A percentile compares a stretch with the other conserved stretches of the same genome.
These are phyloP conservation scores for Fraxinus quadrangulata DNA, from an alignment of 257 asterid genomes.

Conservation along the genomic window DNA sequence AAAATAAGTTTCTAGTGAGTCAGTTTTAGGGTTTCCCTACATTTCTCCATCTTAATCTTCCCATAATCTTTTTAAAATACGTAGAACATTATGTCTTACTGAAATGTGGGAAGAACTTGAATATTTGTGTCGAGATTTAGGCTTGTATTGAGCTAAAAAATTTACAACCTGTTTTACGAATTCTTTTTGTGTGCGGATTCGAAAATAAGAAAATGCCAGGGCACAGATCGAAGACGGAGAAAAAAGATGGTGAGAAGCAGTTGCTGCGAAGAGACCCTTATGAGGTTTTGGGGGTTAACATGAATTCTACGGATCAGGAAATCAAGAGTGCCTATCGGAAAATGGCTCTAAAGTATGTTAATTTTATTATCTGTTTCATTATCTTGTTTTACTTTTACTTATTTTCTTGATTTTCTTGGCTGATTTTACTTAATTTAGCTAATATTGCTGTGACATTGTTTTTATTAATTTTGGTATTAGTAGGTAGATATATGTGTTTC, in stretches of 20 bases:
- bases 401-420: not conserved
- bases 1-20: not conserved
- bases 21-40: slow-evolving; percentile 32
- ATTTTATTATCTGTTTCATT: slow-evolving; percentile 6
- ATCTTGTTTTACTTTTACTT: not conserved
- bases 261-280: slow-evolving; percentile 80
- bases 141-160: slow-evolving; percentile 25
- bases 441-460: slow-evolving; percentile 1
- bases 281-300: slow-evolving; percentile 87
- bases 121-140: slow-evolving; percentile 33
- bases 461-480: slow-evolving; percentile 14
- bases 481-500: not conserved
- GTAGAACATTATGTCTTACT: slow-evolving; percentile 26
- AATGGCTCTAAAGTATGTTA: slow-evolving; percentile 83
- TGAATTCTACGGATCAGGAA: slow-evolving; percentile 91
- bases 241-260: slow-evolving; percentile 62
- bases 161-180: slow-evolving; percentile 19
- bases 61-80: slow-evolving; percentile 16
- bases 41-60: slow-evolving; percentile 12
- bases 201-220: slow-evolving; percentile 62
- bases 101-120: slow-evolving; percentile 41
- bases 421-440: slow-evolving; percentile 6
- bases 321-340: slow-evolving; percentile 85
- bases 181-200: slow-evolving; percentile 20
- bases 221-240: slow-evolving; percentile 70